A percentile compares a stretch with the other conserved stretches of the same genome.
Evolutionary conservation across 2,329 filamentous ascomycete genomes (phyloP).

Genomic region (Nothophoma quercina): DNA sequence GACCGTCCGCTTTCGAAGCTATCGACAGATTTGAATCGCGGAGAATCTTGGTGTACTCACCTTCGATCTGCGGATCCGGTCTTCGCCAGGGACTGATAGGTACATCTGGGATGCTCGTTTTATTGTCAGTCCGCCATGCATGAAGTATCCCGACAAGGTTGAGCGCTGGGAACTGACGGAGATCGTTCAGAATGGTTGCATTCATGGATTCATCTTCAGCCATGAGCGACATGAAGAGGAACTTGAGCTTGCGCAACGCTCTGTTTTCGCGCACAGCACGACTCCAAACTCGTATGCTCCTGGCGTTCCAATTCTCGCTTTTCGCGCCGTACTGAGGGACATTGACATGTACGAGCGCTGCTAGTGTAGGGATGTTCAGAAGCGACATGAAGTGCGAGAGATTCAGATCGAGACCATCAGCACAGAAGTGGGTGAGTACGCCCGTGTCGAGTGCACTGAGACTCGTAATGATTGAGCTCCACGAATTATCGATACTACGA

Average conservation of each 20-base stretch:
- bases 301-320: too few relatives aligned
- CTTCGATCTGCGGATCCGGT: neutral
- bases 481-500: neutral
- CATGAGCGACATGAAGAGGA: neutral
- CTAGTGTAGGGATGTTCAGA: neutral
- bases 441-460: neutral
- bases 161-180: neutral
- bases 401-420: neutral
- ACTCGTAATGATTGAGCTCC: neutral
- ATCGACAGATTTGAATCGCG: neutral
- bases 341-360: neutral
- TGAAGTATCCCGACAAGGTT: neutral
- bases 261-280: slow-evolving; percentile 5
- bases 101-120: too few relatives aligned
- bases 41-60: neutral
- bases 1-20: neutral
- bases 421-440: slow-evolving; percentile 5
- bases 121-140: too few relatives aligned
- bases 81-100: too few relatives aligned
- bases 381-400: slow-evolving; percentile 3
- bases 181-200: neutral
- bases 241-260: neutral
- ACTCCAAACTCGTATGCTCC: slow-evolving; percentile 1
- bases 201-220: neutral
- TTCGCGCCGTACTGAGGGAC: too few relatives aligned